Percentiles rank a stretch among this genome's conserved stretches.
These are phyloP conservation scores for Daldinia sp. DNA, from an alignment of 2,329 filamentous ascomycete species.

Conservation along the genomic window DNA sequence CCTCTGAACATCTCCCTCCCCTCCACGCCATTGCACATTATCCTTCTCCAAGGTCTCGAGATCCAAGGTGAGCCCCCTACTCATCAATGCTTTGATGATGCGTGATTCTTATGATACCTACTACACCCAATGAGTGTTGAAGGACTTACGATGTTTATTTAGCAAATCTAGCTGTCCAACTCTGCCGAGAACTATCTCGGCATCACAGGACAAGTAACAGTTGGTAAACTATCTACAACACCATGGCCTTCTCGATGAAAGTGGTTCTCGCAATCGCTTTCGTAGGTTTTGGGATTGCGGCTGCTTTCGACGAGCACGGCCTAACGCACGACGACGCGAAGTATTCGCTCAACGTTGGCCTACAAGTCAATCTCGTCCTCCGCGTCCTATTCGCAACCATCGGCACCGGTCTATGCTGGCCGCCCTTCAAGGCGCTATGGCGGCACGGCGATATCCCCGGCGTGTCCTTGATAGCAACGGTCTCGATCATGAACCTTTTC, in stretches of 20 bases:
- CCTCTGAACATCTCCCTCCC: background rate
- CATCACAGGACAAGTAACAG: background rate
- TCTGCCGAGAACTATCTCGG: background rate
- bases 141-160: background rate
- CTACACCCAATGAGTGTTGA: background rate
- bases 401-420: slow-evolving; percentile 56
- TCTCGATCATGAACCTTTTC: slow-evolving; percentile 57
- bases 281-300: background rate
- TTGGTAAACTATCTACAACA: background rate
- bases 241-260: slow-evolving; percentile 7
- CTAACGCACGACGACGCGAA: background rate
- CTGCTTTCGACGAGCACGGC: background rate
- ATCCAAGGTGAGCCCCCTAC: background rate
- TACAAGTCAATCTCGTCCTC: slow-evolving; percentile 56
- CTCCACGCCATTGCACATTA: background rate
- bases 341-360: slow-evolving; percentile 30
- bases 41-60: background rate
- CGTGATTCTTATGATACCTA: background rate
- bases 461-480: slow-evolving; percentile 56
- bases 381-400: slow-evolving; percentile 58
- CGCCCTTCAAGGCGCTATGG: slow-evolving; percentile 61
- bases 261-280: background rate
- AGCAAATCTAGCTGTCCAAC: background rate
- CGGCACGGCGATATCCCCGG: slow-evolving; percentile 64
- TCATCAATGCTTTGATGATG: background rate